Evolutionary conservation across 2,329 filamentous ascomycete genomes (phyloP).

Genomic region (Dothistroma septosporum): DNA sequence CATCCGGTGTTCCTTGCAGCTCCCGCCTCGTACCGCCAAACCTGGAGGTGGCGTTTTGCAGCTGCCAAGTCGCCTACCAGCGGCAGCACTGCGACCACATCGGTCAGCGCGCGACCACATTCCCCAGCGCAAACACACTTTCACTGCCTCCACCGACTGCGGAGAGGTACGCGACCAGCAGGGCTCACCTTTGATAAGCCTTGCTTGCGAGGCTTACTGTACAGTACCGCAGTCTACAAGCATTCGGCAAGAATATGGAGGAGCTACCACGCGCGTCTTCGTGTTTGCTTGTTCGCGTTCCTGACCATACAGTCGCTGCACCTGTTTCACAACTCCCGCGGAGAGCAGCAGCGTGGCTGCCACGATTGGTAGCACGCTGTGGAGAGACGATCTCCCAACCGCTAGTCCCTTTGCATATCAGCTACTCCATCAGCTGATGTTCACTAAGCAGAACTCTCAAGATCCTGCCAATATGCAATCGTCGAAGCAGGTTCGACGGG

Average conservation of each 20-base stretch:
- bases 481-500: neutral
- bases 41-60: neutral
- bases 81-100: neutral
- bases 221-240: neutral
- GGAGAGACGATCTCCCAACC: neutral
- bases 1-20: neutral
- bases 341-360: neutral
- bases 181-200: neutral
- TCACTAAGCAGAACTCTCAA: neutral
- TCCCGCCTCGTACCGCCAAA: neutral
- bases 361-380: neutral
- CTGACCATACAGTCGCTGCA: neutral
- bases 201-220: neutral
- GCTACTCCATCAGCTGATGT: neutral
- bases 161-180: no score
- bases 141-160: neutral
- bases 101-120: neutral
- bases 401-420: neutral
- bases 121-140: neutral
- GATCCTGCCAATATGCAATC: neutral
- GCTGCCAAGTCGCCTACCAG: neutral
- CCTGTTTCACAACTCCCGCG: neutral
- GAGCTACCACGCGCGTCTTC: neutral
- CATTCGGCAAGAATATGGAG: neutral
- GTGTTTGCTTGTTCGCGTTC: neutral